Evolutionary conservation across 352 stramenopile species (phyloP).

Genomic region (Peronosclerospora sorghi): DNA sequence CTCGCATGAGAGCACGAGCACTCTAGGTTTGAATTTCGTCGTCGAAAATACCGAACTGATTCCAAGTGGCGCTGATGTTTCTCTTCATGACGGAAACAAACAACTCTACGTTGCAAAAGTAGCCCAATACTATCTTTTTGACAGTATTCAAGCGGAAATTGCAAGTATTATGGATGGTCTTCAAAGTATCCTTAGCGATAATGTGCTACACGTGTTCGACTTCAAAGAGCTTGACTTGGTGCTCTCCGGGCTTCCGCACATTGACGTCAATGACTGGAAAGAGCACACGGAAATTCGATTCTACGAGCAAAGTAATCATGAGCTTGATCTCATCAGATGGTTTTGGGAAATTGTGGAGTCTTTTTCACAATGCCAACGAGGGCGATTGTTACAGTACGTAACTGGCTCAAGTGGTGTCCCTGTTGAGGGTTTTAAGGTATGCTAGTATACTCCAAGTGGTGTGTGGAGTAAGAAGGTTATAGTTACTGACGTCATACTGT

Average conservation of each 20-base stretch:
- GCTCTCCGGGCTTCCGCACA: conserved; percentile 53
- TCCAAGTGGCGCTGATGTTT: conserved; percentile 35
- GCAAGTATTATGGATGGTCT: conserved; percentile 77
- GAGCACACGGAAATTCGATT: conserved; percentile 55
- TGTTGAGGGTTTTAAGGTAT: conserved; percentile 66
- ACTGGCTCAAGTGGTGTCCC: conserved; percentile 75
- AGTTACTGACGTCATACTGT: background rate
- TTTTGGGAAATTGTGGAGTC: conserved; percentile 71
- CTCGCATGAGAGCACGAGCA: conserved; percentile 36
- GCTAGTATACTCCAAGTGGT: background rate
- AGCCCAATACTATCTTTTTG: conserved; percentile 93
- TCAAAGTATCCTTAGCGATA: conserved; percentile 91
- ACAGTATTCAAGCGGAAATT: conserved; percentile 85
- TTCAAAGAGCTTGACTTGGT: conserved; percentile 93
- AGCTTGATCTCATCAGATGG: conserved; percentile 47
- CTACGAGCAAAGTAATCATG: conserved; percentile 20
- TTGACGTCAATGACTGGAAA: conserved; percentile 85
- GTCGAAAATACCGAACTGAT: conserved; percentile 53
- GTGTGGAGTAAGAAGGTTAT: background rate
- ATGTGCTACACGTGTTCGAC: conserved; percentile 95
- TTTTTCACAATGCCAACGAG: conserved; percentile 45
- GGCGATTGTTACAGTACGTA: conserved; percentile 73
- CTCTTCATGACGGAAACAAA: conserved; percentile 92
- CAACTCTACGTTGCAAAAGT: conserved; percentile 87
- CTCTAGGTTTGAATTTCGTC: conserved; percentile 52